These are phyloP conservation scores for Blastobotrys malaysiensis DNA, from an alignment of 1,139 yeast genomes.

Conservation along the genomic window DNA sequence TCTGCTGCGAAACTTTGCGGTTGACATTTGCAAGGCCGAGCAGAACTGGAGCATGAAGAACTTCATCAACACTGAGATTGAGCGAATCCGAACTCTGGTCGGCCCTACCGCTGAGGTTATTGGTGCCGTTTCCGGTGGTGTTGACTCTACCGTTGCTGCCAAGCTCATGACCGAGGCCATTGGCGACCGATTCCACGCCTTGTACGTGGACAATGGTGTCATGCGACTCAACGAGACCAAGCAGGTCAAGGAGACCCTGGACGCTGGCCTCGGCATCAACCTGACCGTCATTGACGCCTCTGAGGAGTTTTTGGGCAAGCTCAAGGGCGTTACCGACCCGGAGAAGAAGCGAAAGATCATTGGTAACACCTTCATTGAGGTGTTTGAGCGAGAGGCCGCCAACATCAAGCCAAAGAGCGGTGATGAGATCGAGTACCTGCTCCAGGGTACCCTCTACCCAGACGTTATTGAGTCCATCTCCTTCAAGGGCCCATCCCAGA, in stretches of 20 bases:
- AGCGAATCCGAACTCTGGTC: constrained; percentile 81
- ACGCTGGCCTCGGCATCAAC: constrained; percentile 91
- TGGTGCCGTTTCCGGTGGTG: constrained; percentile 99
- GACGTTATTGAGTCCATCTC: constrained; percentile 98
- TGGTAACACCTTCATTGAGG: constrained; percentile 96
- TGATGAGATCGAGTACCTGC: constrained; percentile 82
- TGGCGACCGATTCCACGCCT: constrained; percentile 98
- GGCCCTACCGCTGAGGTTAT: constrained; percentile 98
- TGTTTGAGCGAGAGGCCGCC: constrained; percentile 93
- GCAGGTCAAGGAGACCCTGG: constrained; percentile 79
- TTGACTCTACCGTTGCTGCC: constrained; percentile 98
- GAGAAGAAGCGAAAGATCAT: constrained; percentile 98
- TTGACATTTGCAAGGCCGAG: constrained; percentile 75
- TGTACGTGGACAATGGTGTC: constrained; percentile 95
- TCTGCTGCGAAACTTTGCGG: constrained; percentile 86
- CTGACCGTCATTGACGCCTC: constrained; percentile 92
- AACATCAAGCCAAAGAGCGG: constrained; percentile 79
- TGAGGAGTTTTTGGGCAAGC: constrained; percentile 77
- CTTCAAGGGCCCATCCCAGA: constrained; percentile 98
- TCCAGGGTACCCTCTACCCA: constrained; percentile 97
- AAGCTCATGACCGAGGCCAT: constrained; percentile 97
- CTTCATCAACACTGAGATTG: constrained; percentile 92
- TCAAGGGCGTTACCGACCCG: constrained; percentile 95
- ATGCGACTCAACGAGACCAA: constrained; percentile 92
- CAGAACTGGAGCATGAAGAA: constrained; percentile 98